A percentile compares a stretch with the other conserved stretches of the same genome.
phyloP scores from a whole-genome alignment of 2,329 filamentous ascomycete species.

The Diplodia corticola region DNA sequence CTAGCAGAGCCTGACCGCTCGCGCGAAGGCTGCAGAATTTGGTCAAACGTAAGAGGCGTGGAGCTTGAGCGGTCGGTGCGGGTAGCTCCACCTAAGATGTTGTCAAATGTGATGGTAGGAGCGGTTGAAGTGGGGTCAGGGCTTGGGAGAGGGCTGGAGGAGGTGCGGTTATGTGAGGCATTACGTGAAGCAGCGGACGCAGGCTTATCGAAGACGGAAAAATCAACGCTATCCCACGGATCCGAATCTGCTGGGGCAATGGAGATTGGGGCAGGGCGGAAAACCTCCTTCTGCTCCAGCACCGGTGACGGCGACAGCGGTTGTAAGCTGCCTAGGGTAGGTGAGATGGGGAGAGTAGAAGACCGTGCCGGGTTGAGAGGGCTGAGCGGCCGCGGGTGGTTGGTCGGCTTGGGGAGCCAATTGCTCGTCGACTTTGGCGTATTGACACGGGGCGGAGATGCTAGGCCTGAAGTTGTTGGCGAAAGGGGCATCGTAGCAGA shows the following conservation, averaged over 20 bases:
- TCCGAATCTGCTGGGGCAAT: constrained; percentile 26
- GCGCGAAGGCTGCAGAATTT: constrained; percentile 14
- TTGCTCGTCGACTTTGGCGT: background rate
- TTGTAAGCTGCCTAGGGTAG: background rate
- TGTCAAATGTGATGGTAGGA: constrained; percentile 13
- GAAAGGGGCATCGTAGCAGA: constrained; percentile 5
- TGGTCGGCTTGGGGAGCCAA: background rate
- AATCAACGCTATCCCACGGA: constrained; percentile 27
- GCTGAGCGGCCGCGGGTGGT: background rate
- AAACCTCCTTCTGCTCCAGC: background rate
- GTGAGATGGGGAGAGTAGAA: constrained; percentile 10
- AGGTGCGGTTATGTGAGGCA: constrained; percentile 2
- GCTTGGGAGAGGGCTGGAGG: constrained; percentile 4
- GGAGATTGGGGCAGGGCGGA: background rate
- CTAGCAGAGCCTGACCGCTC: background rate
- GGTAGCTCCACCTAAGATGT: constrained; percentile 4
- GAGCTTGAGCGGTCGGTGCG: constrained; percentile 25
- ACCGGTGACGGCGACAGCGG: background rate
- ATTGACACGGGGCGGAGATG: background rate
- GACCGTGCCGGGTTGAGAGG: constrained; percentile 12
- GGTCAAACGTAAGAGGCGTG: constrained; percentile 11
- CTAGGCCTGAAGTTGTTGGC: background rate
- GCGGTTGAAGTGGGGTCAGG: constrained; percentile 3
- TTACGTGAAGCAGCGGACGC: background rate
- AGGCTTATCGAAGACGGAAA: constrained; percentile 34